Percentiles rank a stretch among this genome's conserved stretches.
phyloP scores from a whole-genome alignment of 352 stramenopile species.

The Globisporangium irregulare region DNA sequence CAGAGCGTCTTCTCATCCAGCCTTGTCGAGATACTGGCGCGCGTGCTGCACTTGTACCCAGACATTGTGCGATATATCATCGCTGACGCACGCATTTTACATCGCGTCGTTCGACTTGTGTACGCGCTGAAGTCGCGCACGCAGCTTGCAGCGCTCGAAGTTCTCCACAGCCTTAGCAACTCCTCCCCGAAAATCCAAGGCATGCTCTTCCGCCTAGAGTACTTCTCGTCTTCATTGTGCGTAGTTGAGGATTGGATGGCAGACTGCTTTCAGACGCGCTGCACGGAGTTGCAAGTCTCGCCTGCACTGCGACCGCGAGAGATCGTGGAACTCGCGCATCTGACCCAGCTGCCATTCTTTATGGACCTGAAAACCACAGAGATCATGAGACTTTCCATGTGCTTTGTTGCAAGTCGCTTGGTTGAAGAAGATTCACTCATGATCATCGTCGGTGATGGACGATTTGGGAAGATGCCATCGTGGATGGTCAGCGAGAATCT shows the following conservation, averaged over 20 bases:
- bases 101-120: constrained; percentile 23
- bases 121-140: constrained; percentile 22
- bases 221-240: constrained; percentile 7
- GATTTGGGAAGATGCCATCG: constrained; percentile 4
- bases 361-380: constrained; percentile 23
- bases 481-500: constrained; percentile 9
- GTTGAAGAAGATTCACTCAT: constrained; percentile 18
- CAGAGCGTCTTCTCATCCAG: neutral
- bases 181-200: neutral
- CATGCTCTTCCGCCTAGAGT: constrained; percentile 16
- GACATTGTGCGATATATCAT: neutral
- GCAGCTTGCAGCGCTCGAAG: constrained; percentile 24
- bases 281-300: constrained; percentile 4
- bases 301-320: constrained; percentile 18
- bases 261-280: constrained; percentile 3
- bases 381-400: constrained; percentile 27
- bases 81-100: constrained; percentile 22
- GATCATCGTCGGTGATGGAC: constrained; percentile 10
- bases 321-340: constrained; percentile 20
- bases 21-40: neutral
- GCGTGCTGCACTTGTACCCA: neutral
- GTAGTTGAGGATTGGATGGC: constrained; percentile 4
- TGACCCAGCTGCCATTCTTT: constrained; percentile 30
- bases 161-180: constrained; percentile 20
- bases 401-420: constrained; percentile 19